phyloP scores from a whole-genome alignment of 352 stramenopile species.

The Aphanomyces stellatus region DNA sequence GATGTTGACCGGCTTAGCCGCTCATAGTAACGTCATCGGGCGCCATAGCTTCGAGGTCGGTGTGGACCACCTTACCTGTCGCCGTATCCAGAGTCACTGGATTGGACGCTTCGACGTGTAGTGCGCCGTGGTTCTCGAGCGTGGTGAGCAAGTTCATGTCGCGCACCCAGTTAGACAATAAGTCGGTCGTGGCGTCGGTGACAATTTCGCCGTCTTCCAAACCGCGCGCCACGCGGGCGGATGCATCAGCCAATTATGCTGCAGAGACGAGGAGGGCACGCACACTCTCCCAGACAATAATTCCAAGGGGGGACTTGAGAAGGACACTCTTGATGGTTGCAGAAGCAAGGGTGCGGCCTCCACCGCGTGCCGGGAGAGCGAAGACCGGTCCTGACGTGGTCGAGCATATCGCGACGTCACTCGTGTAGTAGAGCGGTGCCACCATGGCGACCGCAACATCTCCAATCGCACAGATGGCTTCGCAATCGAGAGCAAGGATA shows the following conservation, averaged over 20 bases:
- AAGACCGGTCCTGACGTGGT: neutral
- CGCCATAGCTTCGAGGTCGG: neutral
- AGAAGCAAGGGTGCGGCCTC: neutral
- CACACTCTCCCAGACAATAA: neutral
- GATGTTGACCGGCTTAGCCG: neutral
- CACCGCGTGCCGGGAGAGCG: neutral
- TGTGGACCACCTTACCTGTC: neutral
- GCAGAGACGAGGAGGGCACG: neutral
- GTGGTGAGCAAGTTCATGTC: neutral
- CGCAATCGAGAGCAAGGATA: neutral
- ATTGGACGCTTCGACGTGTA: neutral
- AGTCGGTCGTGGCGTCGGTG: neutral
- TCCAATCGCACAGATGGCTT: neutral
- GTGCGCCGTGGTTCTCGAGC: neutral
- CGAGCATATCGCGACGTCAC: neutral
- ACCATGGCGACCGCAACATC: neutral
- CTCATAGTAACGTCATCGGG: neutral
- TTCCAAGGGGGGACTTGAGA: neutral
- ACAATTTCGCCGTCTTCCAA: neutral
- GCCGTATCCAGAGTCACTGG: neutral
- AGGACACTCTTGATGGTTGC: neutral
- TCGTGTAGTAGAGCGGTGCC: neutral
- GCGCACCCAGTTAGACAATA: neutral
- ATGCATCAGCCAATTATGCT: too few species aligned
- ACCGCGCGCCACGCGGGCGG: too few species aligned